Evolutionary conservation across 225 moss, liverwort and hornwort species (phyloP).

Genomic region (Antitrichia curtipendula): DNA sequence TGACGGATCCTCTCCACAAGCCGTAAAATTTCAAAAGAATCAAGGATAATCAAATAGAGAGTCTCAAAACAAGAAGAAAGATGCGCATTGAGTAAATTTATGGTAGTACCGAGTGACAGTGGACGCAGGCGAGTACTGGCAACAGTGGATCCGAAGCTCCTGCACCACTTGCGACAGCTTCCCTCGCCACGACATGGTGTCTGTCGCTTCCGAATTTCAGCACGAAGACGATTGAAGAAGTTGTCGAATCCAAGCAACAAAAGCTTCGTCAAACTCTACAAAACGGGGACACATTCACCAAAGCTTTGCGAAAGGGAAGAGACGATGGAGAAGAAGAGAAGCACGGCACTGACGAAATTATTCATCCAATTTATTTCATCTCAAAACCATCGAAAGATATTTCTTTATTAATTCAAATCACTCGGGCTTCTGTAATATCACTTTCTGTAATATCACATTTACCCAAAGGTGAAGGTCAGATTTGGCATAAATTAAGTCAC

Average conservation of each 20-base stretch:
- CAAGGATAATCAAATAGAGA: too few relatives aligned
- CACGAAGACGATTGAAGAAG: background rate
- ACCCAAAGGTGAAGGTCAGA: too few relatives aligned
- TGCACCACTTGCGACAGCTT: constrained; percentile 70
- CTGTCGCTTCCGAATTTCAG: background rate
- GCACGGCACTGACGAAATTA: too few relatives aligned
- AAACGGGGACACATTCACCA: background rate
- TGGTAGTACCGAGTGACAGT: constrained; percentile 48
- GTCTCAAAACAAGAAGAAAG: background rate
- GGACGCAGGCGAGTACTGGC: constrained; percentile 76
- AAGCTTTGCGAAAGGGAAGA: background rate
- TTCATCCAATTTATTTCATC: background rate
- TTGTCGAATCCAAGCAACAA: background rate
- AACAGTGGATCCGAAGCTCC: constrained; percentile 86
- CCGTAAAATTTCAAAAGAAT: background rate
- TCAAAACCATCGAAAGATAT: background rate
- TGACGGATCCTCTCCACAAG: background rate
- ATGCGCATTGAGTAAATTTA: background rate
- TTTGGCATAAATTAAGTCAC: too few relatives aligned
- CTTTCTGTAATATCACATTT: background rate
- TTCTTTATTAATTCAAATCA: background rate
- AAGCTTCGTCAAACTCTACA: background rate
- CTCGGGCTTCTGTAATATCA: background rate
- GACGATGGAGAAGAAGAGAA: background rate
- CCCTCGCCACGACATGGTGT: constrained; percentile 79